Base-by-base conservation (phyloP, 768 basidiomycete genomes). In the Termitomyces sp. region DNA sequence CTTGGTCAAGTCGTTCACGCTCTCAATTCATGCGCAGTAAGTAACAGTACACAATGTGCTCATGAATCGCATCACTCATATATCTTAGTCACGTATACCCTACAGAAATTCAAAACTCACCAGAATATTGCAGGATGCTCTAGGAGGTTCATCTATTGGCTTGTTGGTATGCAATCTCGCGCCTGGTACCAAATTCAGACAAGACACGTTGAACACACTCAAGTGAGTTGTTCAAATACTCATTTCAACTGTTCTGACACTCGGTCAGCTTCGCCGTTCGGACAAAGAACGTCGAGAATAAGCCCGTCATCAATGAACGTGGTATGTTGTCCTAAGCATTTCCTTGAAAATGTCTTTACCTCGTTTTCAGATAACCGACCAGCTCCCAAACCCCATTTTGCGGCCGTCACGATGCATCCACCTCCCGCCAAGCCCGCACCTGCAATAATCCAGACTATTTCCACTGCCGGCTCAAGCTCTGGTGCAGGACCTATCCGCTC, bases 41-140 rank as follows among this genome's bases (percentile, higher is more conserved):
- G 70, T 79, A 51, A 27, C 40, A 36, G 35, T 53, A 49, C 44
- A 27, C 5, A 18, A 35, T 40, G 56, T 40, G 29, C n/a, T 42
- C 44, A 7, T 13, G 1, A 15, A 27, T n/a, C 2, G 2, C 22
- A 18, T 44, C n/a, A 7, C 45, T 45, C 13, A 44, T 39, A 38
- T 25, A 9, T 27, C 16, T 23, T 16, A 90, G 86, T 73, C 83
- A 27, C 85, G 91, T 22, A 88, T 95, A 56, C 94, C 94, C 0
- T 95, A 94, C 64, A 84, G 94, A 41, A 90, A 95, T 66, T 90
- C 91, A 0, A 94, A 94, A 65, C 76, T 95, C 32, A 96, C 93
- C 0, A 77, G 94, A 23, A 85, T 95, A 49, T 78, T 96, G 1
- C 91, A 94, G 85, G 91, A 93, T 57, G 91, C 92, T 0, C 82